phyloP scores from a whole-genome alignment of 2,329 filamentous ascomycete genomes.

The Hymenoscyphus fraxineus region DNA sequence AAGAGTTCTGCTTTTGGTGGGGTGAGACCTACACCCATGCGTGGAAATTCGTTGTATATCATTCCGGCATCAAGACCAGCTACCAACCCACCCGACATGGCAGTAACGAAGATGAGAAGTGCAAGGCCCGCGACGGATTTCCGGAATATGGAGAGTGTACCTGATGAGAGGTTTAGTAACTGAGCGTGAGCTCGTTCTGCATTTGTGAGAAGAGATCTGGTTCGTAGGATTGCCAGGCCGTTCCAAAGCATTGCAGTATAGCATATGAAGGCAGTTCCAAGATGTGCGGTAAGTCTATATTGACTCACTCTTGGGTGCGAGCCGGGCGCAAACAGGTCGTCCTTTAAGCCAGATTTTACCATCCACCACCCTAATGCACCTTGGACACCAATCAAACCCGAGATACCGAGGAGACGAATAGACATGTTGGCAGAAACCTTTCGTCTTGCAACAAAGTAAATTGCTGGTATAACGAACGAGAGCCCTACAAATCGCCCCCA shows the following conservation, averaged over 20 bases:
- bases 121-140: constrained; percentile 67
- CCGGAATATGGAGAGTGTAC: constrained; percentile 69
- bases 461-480: constrained; percentile 80
- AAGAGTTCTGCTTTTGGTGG: constrained; percentile 82
- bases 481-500: constrained; percentile 92
- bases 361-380: constrained; percentile 99
- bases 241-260: constrained; percentile 94
- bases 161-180: constrained; percentile 59
- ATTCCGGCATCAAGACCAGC: constrained; percentile 93
- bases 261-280: constrained; percentile 86
- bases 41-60: constrained; percentile 98
- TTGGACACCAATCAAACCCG: constrained; percentile 87
- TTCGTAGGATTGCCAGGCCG: constrained; percentile 78
- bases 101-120: constrained; percentile 78
- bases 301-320: constrained; percentile 90
- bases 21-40: constrained; percentile 81
- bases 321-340: constrained; percentile 89
- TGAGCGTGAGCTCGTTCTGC: constrained; percentile 59
- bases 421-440: constrained; percentile 78
- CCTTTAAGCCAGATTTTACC: constrained; percentile 94
- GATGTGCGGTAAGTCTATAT: constrained; percentile 85
- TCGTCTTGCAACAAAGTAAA: constrained; percentile 81
- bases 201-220: constrained; percentile 65
- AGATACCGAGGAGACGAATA: constrained; percentile 74
- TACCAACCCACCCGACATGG: constrained; percentile 89